These are phyloP conservation scores for Sesbania bispinosa DNA, from an alignment of 306 rosid genomes.

Conservation along the genomic window DNA sequence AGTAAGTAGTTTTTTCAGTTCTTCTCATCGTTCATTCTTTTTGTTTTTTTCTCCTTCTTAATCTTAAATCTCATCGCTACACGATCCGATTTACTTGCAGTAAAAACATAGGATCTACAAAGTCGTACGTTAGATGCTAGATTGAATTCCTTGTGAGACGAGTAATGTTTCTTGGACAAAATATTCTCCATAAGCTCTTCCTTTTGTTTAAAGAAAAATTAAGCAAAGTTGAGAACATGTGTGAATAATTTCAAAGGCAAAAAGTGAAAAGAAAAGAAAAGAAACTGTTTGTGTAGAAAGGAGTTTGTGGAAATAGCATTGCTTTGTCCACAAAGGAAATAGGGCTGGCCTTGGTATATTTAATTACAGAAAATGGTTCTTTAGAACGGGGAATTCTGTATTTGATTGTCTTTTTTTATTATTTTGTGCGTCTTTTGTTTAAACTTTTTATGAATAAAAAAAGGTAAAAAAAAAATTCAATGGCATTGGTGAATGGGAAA, in stretches of 20 bases:
- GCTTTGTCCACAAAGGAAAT: not conserved
- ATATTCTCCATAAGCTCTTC: not conserved
- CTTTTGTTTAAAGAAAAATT: not conserved
- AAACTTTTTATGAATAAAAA: not conserved
- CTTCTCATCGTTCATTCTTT: not conserved
- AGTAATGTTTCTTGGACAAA: not conserved
- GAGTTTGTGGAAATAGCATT: not conserved
- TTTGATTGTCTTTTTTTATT: too few species aligned
- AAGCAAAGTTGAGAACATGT: not conserved
- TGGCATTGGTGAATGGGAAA: not conserved
- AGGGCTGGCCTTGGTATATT: conserved; percentile 1
- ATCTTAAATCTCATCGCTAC: not conserved
- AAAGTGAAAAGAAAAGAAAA: too few species aligned
- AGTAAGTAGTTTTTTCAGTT: conserved; percentile 46
- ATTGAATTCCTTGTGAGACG: not conserved
- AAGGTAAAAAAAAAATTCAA: not conserved
- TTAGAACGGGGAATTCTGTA: not conserved
- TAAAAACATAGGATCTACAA: not conserved
- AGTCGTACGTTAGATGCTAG: not conserved
- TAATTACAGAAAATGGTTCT: not conserved
- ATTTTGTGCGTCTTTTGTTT: not conserved
- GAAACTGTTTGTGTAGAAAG: not conserved
- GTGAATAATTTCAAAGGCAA: not conserved
- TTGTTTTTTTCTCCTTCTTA: not conserved
- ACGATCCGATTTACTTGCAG: not conserved